Evolutionary conservation across 306 rosid genomes (phyloP), one percentile per base, ranked within the genome.

Genomic region (Hippophae tibetana): DNA sequence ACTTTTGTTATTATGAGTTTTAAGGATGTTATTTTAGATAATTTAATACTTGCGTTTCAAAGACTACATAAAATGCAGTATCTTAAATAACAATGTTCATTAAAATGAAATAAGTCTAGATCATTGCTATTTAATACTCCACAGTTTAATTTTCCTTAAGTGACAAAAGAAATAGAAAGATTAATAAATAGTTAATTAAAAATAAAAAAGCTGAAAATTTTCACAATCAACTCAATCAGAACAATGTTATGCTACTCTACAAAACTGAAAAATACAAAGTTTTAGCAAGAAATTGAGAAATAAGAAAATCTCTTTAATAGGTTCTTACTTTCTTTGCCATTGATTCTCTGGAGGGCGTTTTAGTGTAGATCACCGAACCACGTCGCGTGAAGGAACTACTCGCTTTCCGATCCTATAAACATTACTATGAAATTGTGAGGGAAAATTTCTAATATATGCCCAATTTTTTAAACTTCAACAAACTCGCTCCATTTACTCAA

Each of bases 261-360:
- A 42, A 50, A 23, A 23, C 10, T 42, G 50, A 18, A 13, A 57
- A 49, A 42, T 43, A 18, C 13, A 51, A 43, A 48, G 12, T 48
- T 13, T 48, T 48, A 12, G 13, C 43, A 6, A n/a, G 13, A 62
- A 18, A 10, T 50, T 9, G 51, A 50, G 8, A 47, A 31, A 43
- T 1, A 41, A 10, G 26, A 53, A 13, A 14, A 47, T 3, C 7
- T 18, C 44, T 23, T 50, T 31, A 5, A 10, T 13, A 70, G 56
- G 31, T 57, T 52, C 74, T 67, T 74, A 93, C 97, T 72, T 74
- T 93, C 80, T 49, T 84, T 42, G 73, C 69, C 57, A 83, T 68
- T 2, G 87, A 79, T 61, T 85, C 95, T 79, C 95, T 82, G 38
- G 95, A 74, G 9, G 99, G 99, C 43, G 95, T 82, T 77, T 93